A percentile compares a stretch with the other conserved stretches of the same genome.
phyloP scores from a whole-genome alignment of 306 rosid genomes.

The Benincasa hispida region DNA sequence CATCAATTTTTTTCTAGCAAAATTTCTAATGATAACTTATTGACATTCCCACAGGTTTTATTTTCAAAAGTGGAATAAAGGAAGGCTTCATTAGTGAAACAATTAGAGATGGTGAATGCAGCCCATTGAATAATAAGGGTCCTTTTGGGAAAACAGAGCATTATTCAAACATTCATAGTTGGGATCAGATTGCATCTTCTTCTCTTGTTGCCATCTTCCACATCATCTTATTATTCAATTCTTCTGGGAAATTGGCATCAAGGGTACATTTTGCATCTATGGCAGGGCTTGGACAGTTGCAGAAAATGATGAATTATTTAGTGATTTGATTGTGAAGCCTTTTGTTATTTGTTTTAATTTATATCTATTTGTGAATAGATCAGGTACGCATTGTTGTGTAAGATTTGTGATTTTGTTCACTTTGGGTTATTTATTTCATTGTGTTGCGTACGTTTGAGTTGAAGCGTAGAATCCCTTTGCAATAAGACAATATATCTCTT shows the following conservation, averaged over 20 bases:
- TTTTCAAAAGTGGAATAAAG: conserved; percentile 56
- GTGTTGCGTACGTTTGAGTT: neutral
- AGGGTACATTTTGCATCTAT: neutral
- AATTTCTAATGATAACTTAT: neutral
- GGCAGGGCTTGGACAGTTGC: conserved; percentile 5
- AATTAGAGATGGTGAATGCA: conserved; percentile 34
- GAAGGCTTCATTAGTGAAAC: conserved; percentile 32
- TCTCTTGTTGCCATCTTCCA: conserved; percentile 42
- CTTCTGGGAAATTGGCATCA: conserved; percentile 14
- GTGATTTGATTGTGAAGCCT: neutral
- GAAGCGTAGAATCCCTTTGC: neutral
- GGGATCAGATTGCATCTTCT: conserved; percentile 33
- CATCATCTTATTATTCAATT: conserved; percentile 27
- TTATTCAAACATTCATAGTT: conserved; percentile 15
- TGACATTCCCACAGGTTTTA: conserved; percentile 39
- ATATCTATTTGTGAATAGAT: conserved; percentile 4
- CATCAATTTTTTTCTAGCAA: neutral
- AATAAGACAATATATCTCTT: neutral
- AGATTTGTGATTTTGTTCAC: conserved; percentile 2
- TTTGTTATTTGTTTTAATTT: conserved; percentile 8
- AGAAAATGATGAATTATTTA: neutral
- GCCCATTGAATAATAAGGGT: conserved; percentile 57
- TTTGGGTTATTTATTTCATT: conserved; percentile 6
- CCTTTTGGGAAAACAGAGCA: conserved; percentile 18
- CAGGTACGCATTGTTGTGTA: neutral